A percentile compares a stretch with the other conserved stretches of the same genome.
These are phyloP conservation scores for Purshia tridentata DNA, from an alignment of 306 rosid species.

Conservation along the genomic window DNA sequence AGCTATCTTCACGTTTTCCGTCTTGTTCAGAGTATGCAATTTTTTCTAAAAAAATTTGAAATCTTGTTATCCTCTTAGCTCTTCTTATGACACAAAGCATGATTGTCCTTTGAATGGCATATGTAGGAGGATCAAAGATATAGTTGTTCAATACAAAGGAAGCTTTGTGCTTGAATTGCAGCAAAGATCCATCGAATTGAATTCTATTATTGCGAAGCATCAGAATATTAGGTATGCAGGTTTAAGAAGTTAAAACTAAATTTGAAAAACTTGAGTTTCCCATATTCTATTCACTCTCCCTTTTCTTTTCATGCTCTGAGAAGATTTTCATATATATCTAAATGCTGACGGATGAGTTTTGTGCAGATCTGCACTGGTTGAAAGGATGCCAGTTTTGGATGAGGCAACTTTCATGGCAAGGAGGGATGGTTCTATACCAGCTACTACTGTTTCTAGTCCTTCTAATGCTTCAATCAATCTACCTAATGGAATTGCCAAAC, in stretches of 20 bases:
- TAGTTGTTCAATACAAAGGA: constrained; percentile 74
- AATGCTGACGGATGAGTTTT: constrained; percentile 27
- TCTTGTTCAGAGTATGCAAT: constrained; percentile 82
- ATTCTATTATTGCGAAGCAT: constrained; percentile 69
- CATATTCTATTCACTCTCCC: not conserved
- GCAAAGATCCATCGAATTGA: constrained; percentile 96
- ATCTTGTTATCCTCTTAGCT: not conserved
- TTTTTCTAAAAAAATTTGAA: not conserved
- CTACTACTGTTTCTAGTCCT: constrained; percentile 53
- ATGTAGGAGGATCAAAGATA: constrained; percentile 78
- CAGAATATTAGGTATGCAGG: constrained; percentile 72
- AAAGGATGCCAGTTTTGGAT: constrained; percentile 96
- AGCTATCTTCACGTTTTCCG: constrained; percentile 96
- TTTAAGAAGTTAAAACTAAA: constrained; percentile 16
- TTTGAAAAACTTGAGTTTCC: constrained; percentile 9
- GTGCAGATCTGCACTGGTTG: constrained; percentile 77
- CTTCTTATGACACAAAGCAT: constrained; percentile 22
- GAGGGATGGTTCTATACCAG: constrained; percentile 64
- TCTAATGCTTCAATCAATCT: constrained; percentile 55
- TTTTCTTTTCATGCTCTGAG: not conserved
- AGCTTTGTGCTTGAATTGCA: constrained; percentile 93
- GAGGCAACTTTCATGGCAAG: constrained; percentile 80
- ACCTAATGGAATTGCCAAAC: constrained; percentile 78
- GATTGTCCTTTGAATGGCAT: constrained; percentile 25
- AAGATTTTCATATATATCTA: not conserved